Evolutionary conservation across 1,139 yeast genomes (phyloP).

Genomic region (Ogataea hybrid): DNA sequence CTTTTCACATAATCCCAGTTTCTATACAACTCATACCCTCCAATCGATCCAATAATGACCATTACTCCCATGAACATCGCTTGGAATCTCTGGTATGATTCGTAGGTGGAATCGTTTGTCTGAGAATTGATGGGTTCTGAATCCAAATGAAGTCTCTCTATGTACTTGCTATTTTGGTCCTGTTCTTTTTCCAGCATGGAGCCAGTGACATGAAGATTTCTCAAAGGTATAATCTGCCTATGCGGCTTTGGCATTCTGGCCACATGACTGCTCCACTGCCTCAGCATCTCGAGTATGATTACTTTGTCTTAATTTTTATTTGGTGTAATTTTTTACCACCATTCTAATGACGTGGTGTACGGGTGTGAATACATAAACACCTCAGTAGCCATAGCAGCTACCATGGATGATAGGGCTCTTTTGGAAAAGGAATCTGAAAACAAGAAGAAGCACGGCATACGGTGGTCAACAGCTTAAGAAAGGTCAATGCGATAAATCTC

Average conservation of each 20-base stretch:
- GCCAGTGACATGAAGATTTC: neutral
- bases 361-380: conserved; percentile 1
- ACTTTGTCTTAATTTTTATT: conserved; percentile 1
- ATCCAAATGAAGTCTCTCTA: conserved; percentile 2
- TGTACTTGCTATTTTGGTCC: neutral
- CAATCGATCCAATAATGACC: conserved; percentile 35
- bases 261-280: neutral
- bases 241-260: neutral
- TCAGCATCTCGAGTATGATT: conserved; percentile 2
- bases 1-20: conserved; percentile 42
- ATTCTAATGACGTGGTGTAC: neutral
- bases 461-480: no score
- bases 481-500: no score
- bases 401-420: no score
- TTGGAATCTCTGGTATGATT: conserved; percentile 25
- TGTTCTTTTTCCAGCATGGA: neutral
- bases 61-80: conserved; percentile 26
- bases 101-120: conserved; percentile 18
- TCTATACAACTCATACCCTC: conserved; percentile 41
- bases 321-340: neutral
- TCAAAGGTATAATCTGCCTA: neutral
- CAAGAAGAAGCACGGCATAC: no score
- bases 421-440: no score
- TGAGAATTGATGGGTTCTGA: conserved; percentile 1
- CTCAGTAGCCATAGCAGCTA: no score